These are phyloP conservation scores for Phytomonas francai DNA, from an alignment of 208 protist genomes.

Conservation along the genomic window DNA sequence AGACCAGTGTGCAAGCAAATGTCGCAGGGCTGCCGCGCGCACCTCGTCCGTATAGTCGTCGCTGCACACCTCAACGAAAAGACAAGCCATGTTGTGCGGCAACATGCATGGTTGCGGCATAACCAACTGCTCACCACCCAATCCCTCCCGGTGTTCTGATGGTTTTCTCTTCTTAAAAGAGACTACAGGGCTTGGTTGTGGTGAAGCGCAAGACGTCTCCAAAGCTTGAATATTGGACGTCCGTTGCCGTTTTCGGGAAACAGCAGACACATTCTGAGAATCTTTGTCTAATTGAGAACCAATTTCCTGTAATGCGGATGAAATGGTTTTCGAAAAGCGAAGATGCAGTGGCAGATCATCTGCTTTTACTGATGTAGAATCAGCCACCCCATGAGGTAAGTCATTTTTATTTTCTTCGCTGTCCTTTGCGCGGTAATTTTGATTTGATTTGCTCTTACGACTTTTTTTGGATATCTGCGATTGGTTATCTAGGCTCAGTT, in stretches of 20 bases:
- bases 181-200: background rate
- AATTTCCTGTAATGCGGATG: background rate
- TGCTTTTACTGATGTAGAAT: background rate
- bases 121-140: background rate
- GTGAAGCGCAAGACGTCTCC: background rate
- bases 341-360: background rate
- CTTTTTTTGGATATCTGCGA: background rate
- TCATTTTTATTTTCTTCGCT: background rate
- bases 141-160: background rate
- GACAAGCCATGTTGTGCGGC: slow-evolving; percentile 16
- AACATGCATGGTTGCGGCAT: background rate
- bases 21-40: slow-evolving; percentile 14
- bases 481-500: background rate
- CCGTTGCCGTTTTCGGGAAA: background rate
- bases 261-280: background rate
- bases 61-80: slow-evolving; percentile 25
- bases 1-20: slow-evolving; percentile 18
- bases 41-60: slow-evolving; percentile 5
- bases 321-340: slow-evolving; percentile 1
- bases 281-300: background rate
- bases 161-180: background rate
- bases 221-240: background rate
- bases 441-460: background rate
- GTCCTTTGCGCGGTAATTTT: background rate
- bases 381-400: background rate